Conservation (phyloP, 2,329 filamentous ascomycete genomes). For the Fusarium pininemorale region DNA sequence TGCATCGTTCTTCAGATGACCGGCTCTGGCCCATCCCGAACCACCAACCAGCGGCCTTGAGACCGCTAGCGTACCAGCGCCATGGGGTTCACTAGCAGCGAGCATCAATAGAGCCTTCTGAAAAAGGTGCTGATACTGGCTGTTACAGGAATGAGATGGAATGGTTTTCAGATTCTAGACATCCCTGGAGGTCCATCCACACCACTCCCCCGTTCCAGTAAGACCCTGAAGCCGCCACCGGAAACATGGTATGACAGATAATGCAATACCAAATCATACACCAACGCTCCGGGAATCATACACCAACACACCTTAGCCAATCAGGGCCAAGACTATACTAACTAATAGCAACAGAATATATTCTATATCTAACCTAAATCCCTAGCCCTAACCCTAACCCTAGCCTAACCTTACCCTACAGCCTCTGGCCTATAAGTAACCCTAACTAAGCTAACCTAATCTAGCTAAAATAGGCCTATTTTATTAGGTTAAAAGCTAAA, state of each 20-base stretch:
- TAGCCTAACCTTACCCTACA: no score
- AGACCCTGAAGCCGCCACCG: constrained; percentile 22
- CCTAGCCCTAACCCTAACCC: no score
- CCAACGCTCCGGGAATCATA: no score
- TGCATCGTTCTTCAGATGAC: constrained; percentile 27
- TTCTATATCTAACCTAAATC: no score
- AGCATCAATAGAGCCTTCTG: constrained; percentile 20
- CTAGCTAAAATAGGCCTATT: no score
- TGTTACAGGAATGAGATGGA: constrained; percentile 36
- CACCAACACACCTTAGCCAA: no score
- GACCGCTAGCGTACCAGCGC: constrained; percentile 39
- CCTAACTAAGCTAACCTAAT: no score
- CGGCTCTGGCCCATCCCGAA: constrained; percentile 32
- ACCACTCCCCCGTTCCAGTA: constrained; percentile 22
- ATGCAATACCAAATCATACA: no score
- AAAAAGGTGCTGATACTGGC: constrained; percentile 19
- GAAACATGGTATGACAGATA: constrained; percentile 37
- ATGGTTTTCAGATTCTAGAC: constrained; percentile 28
- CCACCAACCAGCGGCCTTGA: constrained; percentile 29
- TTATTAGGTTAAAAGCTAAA: no score
- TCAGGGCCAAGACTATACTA: no score
- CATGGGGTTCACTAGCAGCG: constrained; percentile 33
- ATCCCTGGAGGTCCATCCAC: constrained; percentile 5
- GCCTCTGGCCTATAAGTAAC: no score
- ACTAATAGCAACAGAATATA: no score